phyloP scores from a whole-genome alignment of 805 yeast genomes.

The Trichomonascus vanleenenianus region DNA sequence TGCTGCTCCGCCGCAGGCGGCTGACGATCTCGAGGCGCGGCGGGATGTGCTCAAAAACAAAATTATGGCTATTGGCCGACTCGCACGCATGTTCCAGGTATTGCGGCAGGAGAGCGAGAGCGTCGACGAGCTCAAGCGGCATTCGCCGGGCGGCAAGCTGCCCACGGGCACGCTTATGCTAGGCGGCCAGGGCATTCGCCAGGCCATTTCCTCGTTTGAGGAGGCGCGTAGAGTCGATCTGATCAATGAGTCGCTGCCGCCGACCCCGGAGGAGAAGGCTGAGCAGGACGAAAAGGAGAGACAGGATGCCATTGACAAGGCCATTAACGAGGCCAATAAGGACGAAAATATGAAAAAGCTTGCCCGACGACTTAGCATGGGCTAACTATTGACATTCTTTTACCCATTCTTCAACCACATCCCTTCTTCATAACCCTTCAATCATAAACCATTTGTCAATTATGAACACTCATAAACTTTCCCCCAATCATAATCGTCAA shows the following conservation, averaged over 20 bases:
- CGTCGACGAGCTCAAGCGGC: slow-evolving; percentile 66
- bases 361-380: slow-evolving; percentile 22
- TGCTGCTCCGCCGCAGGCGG: not conserved
- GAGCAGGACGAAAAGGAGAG: slow-evolving; percentile 38
- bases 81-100: slow-evolving; percentile 84
- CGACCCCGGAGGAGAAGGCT: slow-evolving; percentile 51
- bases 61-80: slow-evolving; percentile 92
- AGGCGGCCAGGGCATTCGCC: slow-evolving; percentile 72
- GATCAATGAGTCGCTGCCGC: slow-evolving; percentile 84
- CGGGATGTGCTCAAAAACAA: slow-evolving; percentile 66
- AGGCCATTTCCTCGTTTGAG: slow-evolving; percentile 63
- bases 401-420: too few species aligned
- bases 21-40: slow-evolving; percentile 13
- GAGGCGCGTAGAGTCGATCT: slow-evolving; percentile 77
- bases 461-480: too few species aligned
- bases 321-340: slow-evolving; percentile 22
- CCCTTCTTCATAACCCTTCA: too few species aligned
- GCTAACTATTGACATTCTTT: slow-evolving; percentile 4
- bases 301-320: slow-evolving; percentile 27
- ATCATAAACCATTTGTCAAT: too few species aligned
- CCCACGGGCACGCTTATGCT: slow-evolving; percentile 82
- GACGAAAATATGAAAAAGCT: slow-evolving; percentile 21
- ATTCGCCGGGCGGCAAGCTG: slow-evolving; percentile 59
- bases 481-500: too few species aligned
- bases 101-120: slow-evolving; percentile 82